Conservation (phyloP, 1,139 yeast genomes). For the Geotrichum restrictum region DNA sequence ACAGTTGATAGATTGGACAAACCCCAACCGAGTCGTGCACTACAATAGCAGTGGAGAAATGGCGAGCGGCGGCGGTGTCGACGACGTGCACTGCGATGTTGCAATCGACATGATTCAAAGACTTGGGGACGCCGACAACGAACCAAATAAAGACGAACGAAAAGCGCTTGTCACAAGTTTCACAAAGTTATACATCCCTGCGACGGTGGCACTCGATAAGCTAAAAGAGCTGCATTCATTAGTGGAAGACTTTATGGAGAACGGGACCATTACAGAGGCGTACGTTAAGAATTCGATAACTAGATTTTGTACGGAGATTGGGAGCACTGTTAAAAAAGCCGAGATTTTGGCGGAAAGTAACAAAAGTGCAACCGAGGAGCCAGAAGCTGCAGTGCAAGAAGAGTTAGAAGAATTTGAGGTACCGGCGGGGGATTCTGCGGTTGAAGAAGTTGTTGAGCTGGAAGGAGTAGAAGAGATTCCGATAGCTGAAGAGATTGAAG, state of each 20-base stretch:
- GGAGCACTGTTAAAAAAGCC: conserved; percentile 3
- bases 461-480: conserved; percentile 15
- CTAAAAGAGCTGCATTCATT: conserved; percentile 23
- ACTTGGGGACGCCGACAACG: conserved; percentile 40
- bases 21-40: conserved; percentile 55
- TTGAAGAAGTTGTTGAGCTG: conserved; percentile 22
- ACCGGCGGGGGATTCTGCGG: conserved; percentile 6
- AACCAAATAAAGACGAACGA: conserved; percentile 45
- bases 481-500: conserved; percentile 1
- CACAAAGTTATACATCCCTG: conserved; percentile 47
- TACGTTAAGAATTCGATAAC: conserved; percentile 47
- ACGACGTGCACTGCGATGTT: conserved; percentile 55
- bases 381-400: conserved; percentile 21
- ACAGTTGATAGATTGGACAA: conserved; percentile 82
- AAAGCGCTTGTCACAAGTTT: conserved; percentile 55
- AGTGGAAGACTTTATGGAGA: conserved; percentile 32
- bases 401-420: conserved; percentile 9
- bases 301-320: conserved; percentile 39
- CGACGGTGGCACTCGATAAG: conserved; percentile 20
- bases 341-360: conserved; percentile 16
- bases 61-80: conserved; percentile 48
- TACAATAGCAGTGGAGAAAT: conserved; percentile 12
- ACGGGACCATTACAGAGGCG: conserved; percentile 40
- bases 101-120: conserved; percentile 53
- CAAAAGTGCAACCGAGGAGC: conserved; percentile 20